Conservation (phyloP, 441 rosid genomes). For the Rhodomyrtus psidioides region DNA sequence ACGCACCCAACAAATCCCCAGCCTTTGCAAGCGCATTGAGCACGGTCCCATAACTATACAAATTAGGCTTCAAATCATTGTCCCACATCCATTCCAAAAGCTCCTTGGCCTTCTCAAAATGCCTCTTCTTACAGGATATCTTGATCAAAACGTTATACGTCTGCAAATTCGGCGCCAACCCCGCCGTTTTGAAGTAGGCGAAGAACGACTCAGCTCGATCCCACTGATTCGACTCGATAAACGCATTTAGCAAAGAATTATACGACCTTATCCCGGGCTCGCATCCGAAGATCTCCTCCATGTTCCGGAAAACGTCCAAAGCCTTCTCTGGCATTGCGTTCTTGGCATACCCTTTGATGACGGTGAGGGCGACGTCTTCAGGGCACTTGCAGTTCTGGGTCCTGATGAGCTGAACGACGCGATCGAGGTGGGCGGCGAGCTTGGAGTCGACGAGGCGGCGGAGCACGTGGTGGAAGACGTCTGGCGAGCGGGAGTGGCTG, state of each 20-base stretch:
- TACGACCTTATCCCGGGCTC: slow-evolving; percentile 62
- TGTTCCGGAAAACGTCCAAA: slow-evolving; percentile 45
- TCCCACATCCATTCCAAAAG: slow-evolving; percentile 57
- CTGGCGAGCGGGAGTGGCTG: slow-evolving; percentile 38
- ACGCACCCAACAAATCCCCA: slow-evolving; percentile 43
- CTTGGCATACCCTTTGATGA: slow-evolving; percentile 54
- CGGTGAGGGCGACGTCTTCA: slow-evolving; percentile 57
- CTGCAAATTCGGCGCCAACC: slow-evolving; percentile 54
- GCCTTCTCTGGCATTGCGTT: slow-evolving; percentile 56
- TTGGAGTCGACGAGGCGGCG: slow-evolving; percentile 46
- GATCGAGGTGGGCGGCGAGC: slow-evolving; percentile 35
- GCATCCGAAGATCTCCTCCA: slow-evolving; percentile 62
- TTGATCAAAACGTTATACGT: slow-evolving; percentile 73
- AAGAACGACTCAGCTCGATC: slow-evolving; percentile 43
- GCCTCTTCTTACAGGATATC: slow-evolving; percentile 54
- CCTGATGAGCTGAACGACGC: slow-evolving; percentile 50
- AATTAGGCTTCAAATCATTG: slow-evolving; percentile 43
- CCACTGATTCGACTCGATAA: slow-evolving; percentile 47
- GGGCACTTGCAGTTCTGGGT: slow-evolving; percentile 42
- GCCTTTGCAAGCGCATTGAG: slow-evolving; percentile 41
- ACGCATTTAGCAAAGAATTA: slow-evolving; percentile 54
- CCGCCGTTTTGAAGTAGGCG: slow-evolving; percentile 34
- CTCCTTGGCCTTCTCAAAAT: slow-evolving; percentile 41
- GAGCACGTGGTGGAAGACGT: slow-evolving; percentile 67
- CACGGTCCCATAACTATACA: slow-evolving; percentile 51